phyloP scores from a whole-genome alignment of 495 filamentous ascomycete genomes.

The Pseudotulostoma volvatum region DNA sequence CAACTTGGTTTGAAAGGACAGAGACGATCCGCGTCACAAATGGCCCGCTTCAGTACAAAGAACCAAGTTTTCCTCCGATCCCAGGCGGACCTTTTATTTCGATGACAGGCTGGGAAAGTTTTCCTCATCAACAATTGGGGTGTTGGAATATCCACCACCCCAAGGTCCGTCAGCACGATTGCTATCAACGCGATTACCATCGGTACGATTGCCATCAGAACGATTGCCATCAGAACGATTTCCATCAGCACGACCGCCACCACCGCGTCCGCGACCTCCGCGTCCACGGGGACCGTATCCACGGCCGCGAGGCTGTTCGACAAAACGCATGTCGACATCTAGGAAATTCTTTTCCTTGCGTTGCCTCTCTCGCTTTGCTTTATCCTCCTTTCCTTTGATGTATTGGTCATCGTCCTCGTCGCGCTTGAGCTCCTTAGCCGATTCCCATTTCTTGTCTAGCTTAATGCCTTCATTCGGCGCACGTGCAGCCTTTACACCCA shows the following conservation, averaged over 20 bases:
- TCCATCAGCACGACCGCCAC: conserved; percentile 37
- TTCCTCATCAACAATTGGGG: conserved; percentile 29
- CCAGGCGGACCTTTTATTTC: too few relatives aligned
- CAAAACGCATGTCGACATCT: conserved; percentile 68
- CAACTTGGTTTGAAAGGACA: too few relatives aligned
- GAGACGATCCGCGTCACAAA: too few relatives aligned
- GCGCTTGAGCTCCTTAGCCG: conserved; percentile 60
- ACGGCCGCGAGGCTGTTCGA: conserved; percentile 39
- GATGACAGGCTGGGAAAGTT: conserved; percentile 38
- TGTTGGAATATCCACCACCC: conserved; percentile 7
- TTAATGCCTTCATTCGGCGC: conserved; percentile 81
- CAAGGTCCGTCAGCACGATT: conserved; percentile 28
- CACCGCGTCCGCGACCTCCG: conserved; percentile 28
- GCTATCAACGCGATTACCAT: conserved; percentile 21
- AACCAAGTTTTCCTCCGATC: too few relatives aligned
- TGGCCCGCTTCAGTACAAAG: too few relatives aligned
- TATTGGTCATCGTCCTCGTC: conserved; percentile 57
- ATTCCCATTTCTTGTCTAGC: conserved; percentile 79
- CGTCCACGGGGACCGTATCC: conserved; percentile 23
- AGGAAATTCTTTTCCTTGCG: conserved; percentile 82
- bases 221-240: conserved; percentile 31
- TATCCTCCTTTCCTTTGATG: conserved; percentile 58
- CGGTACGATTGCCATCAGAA: conserved; percentile 29
- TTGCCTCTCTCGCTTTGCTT: conserved; percentile 74
- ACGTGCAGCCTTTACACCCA: conserved; percentile 57